Evolutionary conservation across 305 asterid species (phyloP), one percentile per base, ranked within the genome.

Genomic region (Fraxinus sp.): DNA sequence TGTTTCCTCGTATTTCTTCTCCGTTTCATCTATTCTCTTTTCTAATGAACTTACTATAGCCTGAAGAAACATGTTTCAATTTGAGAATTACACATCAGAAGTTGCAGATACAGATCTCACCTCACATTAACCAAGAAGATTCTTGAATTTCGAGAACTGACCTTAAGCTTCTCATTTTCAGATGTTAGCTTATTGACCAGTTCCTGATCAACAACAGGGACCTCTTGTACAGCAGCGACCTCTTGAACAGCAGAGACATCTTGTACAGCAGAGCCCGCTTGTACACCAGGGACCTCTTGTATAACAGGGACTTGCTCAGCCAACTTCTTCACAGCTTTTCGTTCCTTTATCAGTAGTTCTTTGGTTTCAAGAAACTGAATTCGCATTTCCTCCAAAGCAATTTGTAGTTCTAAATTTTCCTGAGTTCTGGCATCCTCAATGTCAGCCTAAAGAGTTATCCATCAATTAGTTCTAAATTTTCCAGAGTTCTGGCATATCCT

Each of bases 141-240:
- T 57, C 28, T 68, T 62, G n/a, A 66, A 81, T 36, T 16, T 43
- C 39, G 20, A 81, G 43, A 76, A 85, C 90, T 66, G 81, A 92
- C 97, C 97, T 92, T 93, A 79, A 95, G 93, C 84, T 87, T 89
- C 88, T 90, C 95, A 79, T 94, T 95, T 92, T 95, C 98, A 83
- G 90, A 86, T 64, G 91, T 84, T 80, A 95, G 88, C 81, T 89
- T 88, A 79, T 79, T 80, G 78, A 91, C 88, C 77, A 87, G 84
- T 87, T 90, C 94, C 75, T 89, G 86, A 85, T 90, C 93, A 35
- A 89, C 28, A 79, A 88, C 86, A 2, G 91, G 87, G 81, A 85
- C 90, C 73, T 87, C 89, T 82, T 82, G 85, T 77, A 81, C 13
- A 3, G 22, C 22, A 52, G 10, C 0, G 75, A 28, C 75, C 82